phyloP scores from a whole-genome alignment of 2,329 filamentous ascomycete genomes.

The Endoconidiophora polonica region DNA sequence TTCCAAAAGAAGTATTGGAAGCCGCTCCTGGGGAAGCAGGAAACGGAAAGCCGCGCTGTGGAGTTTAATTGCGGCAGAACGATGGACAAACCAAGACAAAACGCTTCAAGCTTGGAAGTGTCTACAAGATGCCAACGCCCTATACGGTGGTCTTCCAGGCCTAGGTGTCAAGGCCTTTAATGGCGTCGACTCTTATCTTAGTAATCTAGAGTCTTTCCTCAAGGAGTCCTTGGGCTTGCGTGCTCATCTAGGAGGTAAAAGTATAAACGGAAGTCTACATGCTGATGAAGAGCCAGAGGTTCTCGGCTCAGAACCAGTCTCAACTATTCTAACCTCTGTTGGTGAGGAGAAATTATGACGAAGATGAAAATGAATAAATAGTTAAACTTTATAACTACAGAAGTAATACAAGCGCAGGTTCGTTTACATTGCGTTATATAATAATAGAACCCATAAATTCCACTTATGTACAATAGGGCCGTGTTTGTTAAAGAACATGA shows the following conservation, averaged over 20 bases:
- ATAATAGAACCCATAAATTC: no score
- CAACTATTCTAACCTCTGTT: no score
- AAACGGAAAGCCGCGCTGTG: constrained; percentile 78
- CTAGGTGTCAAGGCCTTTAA: constrained; percentile 7
- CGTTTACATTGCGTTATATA: no score
- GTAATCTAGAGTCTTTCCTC: constrained; percentile 6
- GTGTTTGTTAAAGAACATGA: no score
- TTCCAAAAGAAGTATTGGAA: constrained; percentile 50
- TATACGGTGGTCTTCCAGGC: constrained; percentile 4
- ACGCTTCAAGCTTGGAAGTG: constrained; percentile 63
- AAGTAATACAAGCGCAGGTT: no score
- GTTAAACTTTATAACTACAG: no score
- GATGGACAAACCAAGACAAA: constrained; percentile 66
- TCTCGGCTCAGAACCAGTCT: background rate
- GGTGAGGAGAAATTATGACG: no score
- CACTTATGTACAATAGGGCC: no score
- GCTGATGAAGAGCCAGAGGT: constrained; percentile 10
- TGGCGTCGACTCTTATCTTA: background rate
- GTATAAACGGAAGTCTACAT: background rate
- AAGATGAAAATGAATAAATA: no score
- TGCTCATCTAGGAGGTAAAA: background rate
- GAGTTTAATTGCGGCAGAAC: constrained; percentile 67
- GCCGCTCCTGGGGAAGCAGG: constrained; percentile 51
- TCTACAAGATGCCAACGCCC: constrained; percentile 33
- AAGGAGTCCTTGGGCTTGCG: constrained; percentile 6